Evolutionary conservation across 345 rosid species (phyloP), one percentile per base, ranked within the genome.

Genomic region (Firmiana major): DNA sequence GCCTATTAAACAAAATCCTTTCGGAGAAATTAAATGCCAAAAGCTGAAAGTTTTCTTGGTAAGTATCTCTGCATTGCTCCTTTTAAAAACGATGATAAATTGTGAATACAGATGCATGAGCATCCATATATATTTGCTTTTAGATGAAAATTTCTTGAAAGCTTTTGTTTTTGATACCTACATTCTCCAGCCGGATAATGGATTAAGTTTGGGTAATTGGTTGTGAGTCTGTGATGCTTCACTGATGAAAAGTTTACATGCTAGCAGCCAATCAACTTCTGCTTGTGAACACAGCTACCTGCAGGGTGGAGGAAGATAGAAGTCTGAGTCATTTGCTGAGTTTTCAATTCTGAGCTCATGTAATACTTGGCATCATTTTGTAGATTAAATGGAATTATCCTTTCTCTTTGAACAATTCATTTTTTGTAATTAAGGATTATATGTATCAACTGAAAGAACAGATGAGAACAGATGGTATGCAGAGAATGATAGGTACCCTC

Each of bases 1-100:
- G 90, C 31, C 82, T 93, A 70, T 84, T 95, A 70, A 93, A 90
- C 90, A 93, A 92, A 83, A 87, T 93, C 71, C 98, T 95, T 59
- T 9, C 83, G 31, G 89, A 93, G 87, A 93, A 93, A 86, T 79
- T 93, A 65, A 92, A 89, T 78, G 88, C 83, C 46, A 67, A 83
- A 75, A 80, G 85, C 71, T 94, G 82, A 90, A 74, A 57, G 28
- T 46, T 21, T 7, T 34, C 0, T 1, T 1, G 63, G 43, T 46
- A 21, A 6, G 60, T 64, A 54, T 24, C 53, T 36, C 16, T 22
- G 64, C 19, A 55, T 28, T 11, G 8, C 15, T 73, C 66, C 21
- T 12, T 9, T 9, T 22, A 68, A 68, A 40, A 42, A 11, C 13
- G 4, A 38, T n/a, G 19, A 16, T 40, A 26, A 21, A 24, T 12